phyloP scores from a whole-genome alignment of 176 grass and related monocot genomes.

The Carex scoparia region DNA sequence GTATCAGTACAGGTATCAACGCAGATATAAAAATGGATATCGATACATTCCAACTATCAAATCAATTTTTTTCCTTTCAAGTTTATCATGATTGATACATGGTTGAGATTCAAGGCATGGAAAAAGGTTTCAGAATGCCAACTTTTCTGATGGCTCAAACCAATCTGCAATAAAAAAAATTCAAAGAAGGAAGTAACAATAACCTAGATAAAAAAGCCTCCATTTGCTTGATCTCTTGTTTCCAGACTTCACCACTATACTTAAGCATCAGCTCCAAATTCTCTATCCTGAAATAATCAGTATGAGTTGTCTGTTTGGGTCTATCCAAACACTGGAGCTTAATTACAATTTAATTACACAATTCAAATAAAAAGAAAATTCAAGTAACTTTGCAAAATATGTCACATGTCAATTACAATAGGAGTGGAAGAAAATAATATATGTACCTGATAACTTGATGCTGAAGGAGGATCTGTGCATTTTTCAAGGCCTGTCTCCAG shows the following conservation, averaged over 20 bases:
- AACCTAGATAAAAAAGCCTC: conserved; percentile 91
- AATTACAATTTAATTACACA: background rate
- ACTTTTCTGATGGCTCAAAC: background rate
- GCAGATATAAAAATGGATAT: conserved; percentile 16
- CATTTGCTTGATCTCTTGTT: conserved; percentile 81
- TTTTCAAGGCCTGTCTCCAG: conserved; percentile 80
- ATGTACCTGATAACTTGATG: conserved; percentile 84
- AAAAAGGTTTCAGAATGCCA: background rate
- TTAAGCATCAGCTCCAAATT: conserved; percentile 92
- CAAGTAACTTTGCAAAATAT: background rate
- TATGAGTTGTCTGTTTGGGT: conserved; percentile 24
- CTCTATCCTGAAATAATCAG: conserved; percentile 69
- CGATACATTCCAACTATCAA: background rate
- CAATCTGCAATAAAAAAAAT: background rate
- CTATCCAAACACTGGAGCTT: background rate
- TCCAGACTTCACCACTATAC: conserved; percentile 87
- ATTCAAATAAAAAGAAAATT: background rate
- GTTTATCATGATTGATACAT: background rate
- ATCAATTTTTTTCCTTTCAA: background rate
- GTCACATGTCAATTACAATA: background rate
- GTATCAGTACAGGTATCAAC: conserved; percentile 1
- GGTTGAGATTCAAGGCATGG: conserved; percentile 2
- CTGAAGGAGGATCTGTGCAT: conserved; percentile 81
- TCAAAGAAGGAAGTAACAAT: conserved; percentile 8
- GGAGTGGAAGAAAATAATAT: background rate